Evolutionary conservation across 1,284 basidiomycete genomes (phyloP), one percentile per base, ranked within the genome.

Genomic region (Exobasidium rhododendri): DNA sequence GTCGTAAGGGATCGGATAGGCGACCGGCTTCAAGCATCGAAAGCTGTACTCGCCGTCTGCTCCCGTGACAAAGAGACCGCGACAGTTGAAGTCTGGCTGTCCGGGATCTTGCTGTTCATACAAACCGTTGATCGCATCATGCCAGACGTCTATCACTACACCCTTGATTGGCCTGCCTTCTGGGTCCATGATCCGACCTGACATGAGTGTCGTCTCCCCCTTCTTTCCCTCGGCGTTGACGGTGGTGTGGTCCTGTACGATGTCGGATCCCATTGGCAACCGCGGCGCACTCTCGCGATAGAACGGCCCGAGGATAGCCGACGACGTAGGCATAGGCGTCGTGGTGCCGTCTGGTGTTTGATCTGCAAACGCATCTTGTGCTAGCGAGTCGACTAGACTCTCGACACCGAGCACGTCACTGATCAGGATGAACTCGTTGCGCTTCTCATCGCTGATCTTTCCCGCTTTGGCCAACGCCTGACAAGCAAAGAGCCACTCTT

Each of bases 1-100:
- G 65, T 81, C 81, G 72, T 71, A 81, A 0, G 81, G 81, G 58
- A 82, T 80, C 0, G 81, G 80, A 68, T 81, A 82, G 2, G 81
- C 67, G 1, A 78, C 80, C 28, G 81, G 81, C 22, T 68, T 66
- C 22, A 82, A 70, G 59, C 75, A 77, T 62, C 76, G 67, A 3
- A 74, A 63, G 31, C 66, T 62, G 58, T 81, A 81, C 14, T 69
- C 28, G 10, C 81, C 81, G n/a, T 79, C 50, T 11, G 65, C 61
- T 59, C 77, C 80, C 14, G 81, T 80, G 31, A 66, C 65, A 69
- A 81, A 81, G 24, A 69, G 67, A 28, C 78, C 78, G 40, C 74
- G 65, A 60, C 77, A 76, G 64, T 79, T 71, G 60, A 69, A 73
- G 43, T 81, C 78, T 4, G 81, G 79, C 69, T 81, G 79, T 3